Conservation (phyloP, 768 basidiomycete genomes). For the Dentipellis sp. region DNA sequence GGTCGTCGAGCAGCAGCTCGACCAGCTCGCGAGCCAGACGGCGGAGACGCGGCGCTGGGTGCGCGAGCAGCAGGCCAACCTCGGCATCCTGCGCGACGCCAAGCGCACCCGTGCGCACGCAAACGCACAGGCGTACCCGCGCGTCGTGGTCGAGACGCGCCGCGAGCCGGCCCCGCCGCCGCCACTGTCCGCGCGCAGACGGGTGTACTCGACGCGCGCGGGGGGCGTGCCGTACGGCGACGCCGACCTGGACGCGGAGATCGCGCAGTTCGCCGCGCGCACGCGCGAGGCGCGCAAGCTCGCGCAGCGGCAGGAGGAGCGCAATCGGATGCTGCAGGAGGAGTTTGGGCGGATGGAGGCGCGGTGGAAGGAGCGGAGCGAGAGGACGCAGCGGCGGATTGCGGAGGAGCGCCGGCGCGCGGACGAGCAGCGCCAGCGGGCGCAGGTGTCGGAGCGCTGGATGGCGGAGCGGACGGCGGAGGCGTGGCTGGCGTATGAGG, state of each 20-base stretch:
- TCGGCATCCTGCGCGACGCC: constrained; percentile 4
- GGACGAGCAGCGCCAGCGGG: constrained; percentile 25
- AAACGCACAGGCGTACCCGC: not conserved
- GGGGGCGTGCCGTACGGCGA: not conserved
- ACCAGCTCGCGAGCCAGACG: constrained; percentile 32
- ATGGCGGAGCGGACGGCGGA: constrained; percentile 33
- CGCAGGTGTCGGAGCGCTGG: constrained; percentile 24
- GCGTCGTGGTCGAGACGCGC: not conserved
- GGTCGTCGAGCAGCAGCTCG: constrained; percentile 44
- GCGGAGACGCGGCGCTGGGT: constrained; percentile 60
- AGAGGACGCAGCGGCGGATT: constrained; percentile 36
- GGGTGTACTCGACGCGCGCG: not conserved
- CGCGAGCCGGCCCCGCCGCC: not conserved
- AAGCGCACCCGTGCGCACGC: not conserved
- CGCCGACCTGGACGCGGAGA: constrained; percentile 1
- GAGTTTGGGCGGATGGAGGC: constrained; percentile 47
- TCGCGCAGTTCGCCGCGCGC: constrained; percentile 5
- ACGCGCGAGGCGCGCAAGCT: constrained; percentile 5
- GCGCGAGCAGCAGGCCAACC: constrained; percentile 38
- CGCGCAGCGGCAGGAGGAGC: constrained; percentile 33
- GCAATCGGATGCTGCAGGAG: constrained; percentile 39
- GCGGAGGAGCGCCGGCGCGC: constrained; percentile 35
- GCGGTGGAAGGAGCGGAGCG: constrained; percentile 39
- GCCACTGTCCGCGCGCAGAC: not conserved
- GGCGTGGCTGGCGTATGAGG: constrained; percentile 27